Evolutionary conservation across 306 rosid genomes (phyloP).

Genomic region (Malus asiatica): DNA sequence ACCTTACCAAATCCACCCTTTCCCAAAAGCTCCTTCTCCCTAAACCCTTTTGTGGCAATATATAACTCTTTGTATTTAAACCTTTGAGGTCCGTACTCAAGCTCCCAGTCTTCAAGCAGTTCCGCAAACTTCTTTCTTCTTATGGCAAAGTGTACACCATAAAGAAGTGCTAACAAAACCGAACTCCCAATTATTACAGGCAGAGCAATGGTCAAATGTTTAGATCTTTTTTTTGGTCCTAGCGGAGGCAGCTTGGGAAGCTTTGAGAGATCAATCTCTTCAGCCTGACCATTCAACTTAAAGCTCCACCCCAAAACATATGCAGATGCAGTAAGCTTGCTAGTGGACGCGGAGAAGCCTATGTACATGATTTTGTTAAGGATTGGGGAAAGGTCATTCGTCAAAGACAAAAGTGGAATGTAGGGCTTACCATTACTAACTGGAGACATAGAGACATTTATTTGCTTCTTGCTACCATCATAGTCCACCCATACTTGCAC

Average conservation of each 20-base stretch:
- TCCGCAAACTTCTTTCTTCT: conserved; percentile 30
- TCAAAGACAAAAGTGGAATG: background rate
- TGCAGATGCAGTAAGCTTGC: background rate
- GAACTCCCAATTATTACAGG: background rate
- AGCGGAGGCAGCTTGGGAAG: background rate
- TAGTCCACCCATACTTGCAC: conserved; percentile 15
- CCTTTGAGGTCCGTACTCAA: conserved; percentile 50
- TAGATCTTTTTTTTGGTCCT: background rate
- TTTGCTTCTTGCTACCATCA: background rate
- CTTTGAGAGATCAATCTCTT: background rate
- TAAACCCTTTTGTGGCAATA: too few relatives aligned
- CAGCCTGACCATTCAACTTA: conserved; percentile 9
- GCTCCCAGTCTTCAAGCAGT: conserved; percentile 60
- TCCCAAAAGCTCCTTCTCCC: conserved; percentile 28
- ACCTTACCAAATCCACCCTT: conserved; percentile 38
- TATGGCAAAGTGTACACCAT: background rate
- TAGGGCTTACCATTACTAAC: background rate
- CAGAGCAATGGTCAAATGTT: background rate
- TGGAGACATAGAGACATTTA: background rate
- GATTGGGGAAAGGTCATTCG: background rate
- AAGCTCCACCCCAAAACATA: conserved; percentile 18
- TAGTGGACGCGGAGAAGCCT: conserved; percentile 7
- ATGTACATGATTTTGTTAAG: conserved; percentile 1
- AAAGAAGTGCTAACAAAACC: background rate
- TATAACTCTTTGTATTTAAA: conserved; percentile 21